phyloP scores from a whole-genome alignment of 2,329 filamentous ascomycete species.

The Monilinia fructicola region DNA sequence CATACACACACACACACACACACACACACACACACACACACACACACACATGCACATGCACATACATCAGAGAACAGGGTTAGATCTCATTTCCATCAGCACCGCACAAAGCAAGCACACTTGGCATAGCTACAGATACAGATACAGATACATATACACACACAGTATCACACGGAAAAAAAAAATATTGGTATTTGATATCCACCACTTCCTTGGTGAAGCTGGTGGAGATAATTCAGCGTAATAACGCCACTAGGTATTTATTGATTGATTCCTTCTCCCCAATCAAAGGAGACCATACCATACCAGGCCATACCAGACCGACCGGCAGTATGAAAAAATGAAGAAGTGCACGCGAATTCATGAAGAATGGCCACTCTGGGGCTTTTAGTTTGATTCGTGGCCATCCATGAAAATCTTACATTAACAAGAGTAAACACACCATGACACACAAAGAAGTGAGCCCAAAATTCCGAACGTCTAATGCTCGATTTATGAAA shows the following conservation, averaged over 20 bases:
- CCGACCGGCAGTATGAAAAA: constrained; percentile 2
- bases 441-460: neutral
- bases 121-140: neutral
- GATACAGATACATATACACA: neutral
- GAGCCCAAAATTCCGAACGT: constrained; percentile 4
- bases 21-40: too few relatives aligned
- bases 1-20: too few relatives aligned
- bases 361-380: constrained; percentile 10
- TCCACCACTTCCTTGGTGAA: constrained; percentile 2
- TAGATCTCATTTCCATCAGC: neutral
- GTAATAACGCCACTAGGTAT: constrained; percentile 18
- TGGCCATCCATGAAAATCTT: constrained; percentile 10
- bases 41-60: too few relatives aligned
- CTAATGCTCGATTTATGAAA: constrained; percentile 7
- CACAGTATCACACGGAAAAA: neutral
- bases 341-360: constrained; percentile 3
- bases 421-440: constrained; percentile 8
- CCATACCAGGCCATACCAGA: neutral
- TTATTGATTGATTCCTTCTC: constrained; percentile 12
- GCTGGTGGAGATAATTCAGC: constrained; percentile 4
- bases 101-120: neutral
- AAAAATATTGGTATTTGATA: constrained; percentile 14
- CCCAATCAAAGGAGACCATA: constrained; percentile 14
- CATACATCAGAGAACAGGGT: too few relatives aligned
- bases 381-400: neutral